Conservation (phyloP, 2,329 filamentous ascomycete species). For the Neonectria faginata region DNA sequence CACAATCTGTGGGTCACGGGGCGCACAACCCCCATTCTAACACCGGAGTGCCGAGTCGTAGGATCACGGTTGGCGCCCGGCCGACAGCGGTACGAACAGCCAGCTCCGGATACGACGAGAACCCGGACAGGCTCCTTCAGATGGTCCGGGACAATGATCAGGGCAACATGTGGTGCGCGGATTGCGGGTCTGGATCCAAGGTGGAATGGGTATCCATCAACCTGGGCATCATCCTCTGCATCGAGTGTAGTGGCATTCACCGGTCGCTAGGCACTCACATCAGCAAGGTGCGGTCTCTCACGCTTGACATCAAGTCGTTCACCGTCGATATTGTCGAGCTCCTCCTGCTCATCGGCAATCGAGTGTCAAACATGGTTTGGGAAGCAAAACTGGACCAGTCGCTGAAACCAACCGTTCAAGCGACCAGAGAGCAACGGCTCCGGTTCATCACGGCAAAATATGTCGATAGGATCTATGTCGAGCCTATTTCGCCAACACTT, state of each 20-base stretch:
- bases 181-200: slow-evolving; percentile 91
- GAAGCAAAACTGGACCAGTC: slow-evolving; percentile 83
- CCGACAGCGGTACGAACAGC: slow-evolving; percentile 77
- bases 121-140: slow-evolving; percentile 86
- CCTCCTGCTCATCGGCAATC: slow-evolving; percentile 89
- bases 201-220: slow-evolving; percentile 99
- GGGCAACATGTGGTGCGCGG: slow-evolving; percentile 92
- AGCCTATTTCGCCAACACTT: slow-evolving; percentile 78
- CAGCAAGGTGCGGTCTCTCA: slow-evolving; percentile 95
- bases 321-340: slow-evolving; percentile 97
- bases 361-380: slow-evolving; percentile 97
- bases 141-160: slow-evolving; percentile 90
- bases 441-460: slow-evolving; percentile 97
- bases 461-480: slow-evolving; percentile 83
- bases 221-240: slow-evolving; percentile 93
- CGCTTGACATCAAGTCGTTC: slow-evolving; percentile 94
- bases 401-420: slow-evolving; percentile 79
- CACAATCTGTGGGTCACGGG: slow-evolving; percentile 73
- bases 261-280: slow-evolving; percentile 97
- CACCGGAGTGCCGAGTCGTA: slow-evolving; percentile 75
- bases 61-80: slow-evolving; percentile 91
- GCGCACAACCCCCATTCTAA: slow-evolving; percentile 61
- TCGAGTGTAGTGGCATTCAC: slow-evolving; percentile 98
- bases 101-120: slow-evolving; percentile 81
- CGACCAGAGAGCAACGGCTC: slow-evolving; percentile 89